phyloP scores from a whole-genome alignment of 2,329 filamentous ascomycete genomes.

The Aspergillus tubingensis region DNA sequence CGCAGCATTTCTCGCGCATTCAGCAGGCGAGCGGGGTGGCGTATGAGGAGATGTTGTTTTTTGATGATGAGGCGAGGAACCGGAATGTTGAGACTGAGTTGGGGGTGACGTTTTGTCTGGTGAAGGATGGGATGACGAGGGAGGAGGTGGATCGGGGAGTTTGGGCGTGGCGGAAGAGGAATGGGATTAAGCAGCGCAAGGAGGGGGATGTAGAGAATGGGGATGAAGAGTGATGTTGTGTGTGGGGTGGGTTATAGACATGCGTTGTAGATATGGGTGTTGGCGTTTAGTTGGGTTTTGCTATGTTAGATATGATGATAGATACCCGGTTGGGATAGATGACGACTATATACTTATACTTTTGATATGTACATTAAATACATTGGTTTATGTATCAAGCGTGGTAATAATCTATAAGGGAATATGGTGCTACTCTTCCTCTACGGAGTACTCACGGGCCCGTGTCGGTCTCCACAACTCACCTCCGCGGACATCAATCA shows the following conservation, averaged over 20 bases:
- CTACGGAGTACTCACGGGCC: not conserved
- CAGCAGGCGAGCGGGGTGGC: slow-evolving; percentile 68
- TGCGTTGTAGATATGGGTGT: not conserved
- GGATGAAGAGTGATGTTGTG: not conserved
- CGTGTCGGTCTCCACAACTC: not conserved
- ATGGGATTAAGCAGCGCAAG: slow-evolving; percentile 48
- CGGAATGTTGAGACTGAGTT: slow-evolving; percentile 72
- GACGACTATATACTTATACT: not conserved
- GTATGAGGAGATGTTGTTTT: slow-evolving; percentile 89
- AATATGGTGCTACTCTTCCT: not conserved
- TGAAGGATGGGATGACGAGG: slow-evolving; percentile 75
- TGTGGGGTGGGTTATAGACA: not conserved
- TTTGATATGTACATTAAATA: no score
- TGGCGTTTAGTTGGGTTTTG: not conserved
- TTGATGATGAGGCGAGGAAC: slow-evolving; percentile 89
- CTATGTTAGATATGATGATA: not conserved
- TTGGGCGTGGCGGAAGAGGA: slow-evolving; percentile 74
- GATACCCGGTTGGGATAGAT: slow-evolving; percentile 8
- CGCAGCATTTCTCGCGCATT: slow-evolving; percentile 77
- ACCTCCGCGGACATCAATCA: not conserved
- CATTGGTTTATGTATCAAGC: no score
- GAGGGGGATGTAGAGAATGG: slow-evolving; percentile 16
- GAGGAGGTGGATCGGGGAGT: slow-evolving; percentile 79
- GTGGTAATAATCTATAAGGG: not conserved
- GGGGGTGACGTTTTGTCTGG: slow-evolving; percentile 81